phyloP scores from a whole-genome alignment of 805 yeast genomes.

The Monosporozyma solicola region DNA sequence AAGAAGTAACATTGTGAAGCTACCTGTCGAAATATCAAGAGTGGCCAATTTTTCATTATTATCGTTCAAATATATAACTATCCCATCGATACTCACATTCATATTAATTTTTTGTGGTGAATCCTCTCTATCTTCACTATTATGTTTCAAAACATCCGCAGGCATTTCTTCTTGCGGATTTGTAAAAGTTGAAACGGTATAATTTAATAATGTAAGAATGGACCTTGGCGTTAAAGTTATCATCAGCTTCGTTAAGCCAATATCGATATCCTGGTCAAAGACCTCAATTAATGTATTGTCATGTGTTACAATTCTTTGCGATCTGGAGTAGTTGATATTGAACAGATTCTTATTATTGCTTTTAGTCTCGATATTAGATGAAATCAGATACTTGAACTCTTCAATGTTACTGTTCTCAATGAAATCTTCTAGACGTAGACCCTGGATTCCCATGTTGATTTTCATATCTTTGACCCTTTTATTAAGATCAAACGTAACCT shows the following conservation, averaged over 20 bases:
- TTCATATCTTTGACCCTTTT: slow-evolving; percentile 54
- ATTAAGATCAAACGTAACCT: slow-evolving; percentile 49
- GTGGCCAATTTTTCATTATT: slow-evolving; percentile 79
- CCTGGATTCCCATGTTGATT: slow-evolving; percentile 54
- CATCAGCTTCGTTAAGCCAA: slow-evolving; percentile 70
- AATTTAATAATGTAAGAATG: slow-evolving; percentile 68
- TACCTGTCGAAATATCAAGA: slow-evolving; percentile 63
- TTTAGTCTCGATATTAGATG: slow-evolving; percentile 38
- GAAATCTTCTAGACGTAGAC: slow-evolving; percentile 65
- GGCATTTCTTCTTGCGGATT: slow-evolving; percentile 63
- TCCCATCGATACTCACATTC: slow-evolving; percentile 58
- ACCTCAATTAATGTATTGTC: slow-evolving; percentile 48
- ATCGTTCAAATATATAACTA: slow-evolving; percentile 69
- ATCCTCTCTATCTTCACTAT: slow-evolving; percentile 44
- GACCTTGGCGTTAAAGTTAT: slow-evolving; percentile 71
- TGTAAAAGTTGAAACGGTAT: slow-evolving; percentile 77
- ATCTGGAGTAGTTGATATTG: slow-evolving; percentile 47
- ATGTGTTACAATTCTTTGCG: slow-evolving; percentile 49
- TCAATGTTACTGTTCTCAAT: slow-evolving; percentile 49
- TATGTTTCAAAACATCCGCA: slow-evolving; percentile 63
- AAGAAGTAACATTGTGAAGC: slow-evolving; percentile 50
- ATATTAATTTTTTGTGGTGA: slow-evolving; percentile 73
- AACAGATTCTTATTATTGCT: slow-evolving; percentile 37
- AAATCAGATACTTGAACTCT: slow-evolving; percentile 59
- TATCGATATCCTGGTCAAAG: slow-evolving; percentile 64